phyloP scores from a whole-genome alignment of 2,329 filamentous ascomycete genomes.

The Colletotrichum scovillei region DNA sequence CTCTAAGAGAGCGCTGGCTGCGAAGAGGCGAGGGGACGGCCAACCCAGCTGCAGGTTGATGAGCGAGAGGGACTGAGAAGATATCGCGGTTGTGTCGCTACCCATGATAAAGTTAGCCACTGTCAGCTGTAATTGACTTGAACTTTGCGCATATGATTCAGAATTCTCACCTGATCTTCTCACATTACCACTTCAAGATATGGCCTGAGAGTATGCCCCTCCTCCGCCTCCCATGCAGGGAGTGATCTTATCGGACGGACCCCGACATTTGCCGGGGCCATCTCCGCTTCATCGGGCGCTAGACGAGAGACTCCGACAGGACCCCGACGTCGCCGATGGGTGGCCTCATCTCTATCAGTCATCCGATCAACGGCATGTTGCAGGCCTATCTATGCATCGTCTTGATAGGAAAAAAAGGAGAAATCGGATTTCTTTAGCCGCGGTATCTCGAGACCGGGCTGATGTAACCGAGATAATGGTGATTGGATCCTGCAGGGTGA shows the following conservation, averaged over 20 bases:
- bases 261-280: background rate
- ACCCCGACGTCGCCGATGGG: background rate
- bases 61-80: slow-evolving; percentile 41
- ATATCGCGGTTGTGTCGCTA: background rate
- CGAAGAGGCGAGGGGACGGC: slow-evolving; percentile 74
- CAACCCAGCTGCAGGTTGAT: slow-evolving; percentile 78
- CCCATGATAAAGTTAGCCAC: background rate
- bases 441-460: background rate
- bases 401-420: background rate
- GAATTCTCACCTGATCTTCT: background rate
- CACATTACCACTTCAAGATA: background rate
- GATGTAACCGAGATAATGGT: background rate
- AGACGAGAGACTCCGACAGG: slow-evolving; percentile 3
- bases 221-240: background rate
- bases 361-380: background rate
- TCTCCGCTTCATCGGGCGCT: background rate
- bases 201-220: background rate
- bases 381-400: background rate
- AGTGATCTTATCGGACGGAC: slow-evolving; percentile 3
- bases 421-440: too few relatives aligned
- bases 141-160: background rate
- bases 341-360: background rate
- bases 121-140: too few relatives aligned
- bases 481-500: background rate
- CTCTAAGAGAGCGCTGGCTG: slow-evolving; percentile 69